These are phyloP conservation scores for Penicillium roqueforti DNA, from an alignment of 495 filamentous ascomycete genomes.

Conservation along the genomic window DNA sequence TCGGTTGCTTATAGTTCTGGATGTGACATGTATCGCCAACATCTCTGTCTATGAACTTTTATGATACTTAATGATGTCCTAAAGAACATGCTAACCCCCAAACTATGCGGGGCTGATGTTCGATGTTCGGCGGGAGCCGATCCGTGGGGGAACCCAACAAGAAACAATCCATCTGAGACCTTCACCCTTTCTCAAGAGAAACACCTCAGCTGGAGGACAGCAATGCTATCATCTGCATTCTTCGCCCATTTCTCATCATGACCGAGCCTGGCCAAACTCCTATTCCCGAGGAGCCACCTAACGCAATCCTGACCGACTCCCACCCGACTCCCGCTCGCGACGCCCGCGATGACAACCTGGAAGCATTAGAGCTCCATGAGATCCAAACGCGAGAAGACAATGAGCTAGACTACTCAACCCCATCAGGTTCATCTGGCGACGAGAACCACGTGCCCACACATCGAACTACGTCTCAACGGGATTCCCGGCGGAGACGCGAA, in stretches of 20 bases:
- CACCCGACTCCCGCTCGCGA: slow-evolving; percentile 26
- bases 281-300: slow-evolving; percentile 8
- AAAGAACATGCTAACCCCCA: background rate
- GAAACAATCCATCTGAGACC: background rate
- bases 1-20: background rate
- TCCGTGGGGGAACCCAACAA: slow-evolving; percentile 3
- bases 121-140: slow-evolving; percentile 8
- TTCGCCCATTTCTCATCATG: slow-evolving; percentile 3
- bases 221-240: background rate
- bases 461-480: slow-evolving; percentile 24
- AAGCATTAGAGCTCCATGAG: slow-evolving; percentile 30
- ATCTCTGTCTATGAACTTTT: background rate
- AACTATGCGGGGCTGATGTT: background rate
- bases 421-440: slow-evolving; percentile 33
- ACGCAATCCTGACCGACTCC: slow-evolving; percentile 7
- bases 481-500: slow-evolving; percentile 11
- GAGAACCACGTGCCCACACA: slow-evolving; percentile 32
- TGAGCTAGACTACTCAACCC: slow-evolving; percentile 17
- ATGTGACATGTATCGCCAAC: background rate
- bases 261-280: background rate
- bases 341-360: slow-evolving; percentile 14
- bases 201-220: background rate
- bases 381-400: slow-evolving; percentile 27
- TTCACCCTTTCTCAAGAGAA: background rate
- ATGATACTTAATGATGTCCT: background rate